phyloP scores from a whole-genome alignment of 352 stramenopile genomes.

The Albugo laibachii region DNA sequence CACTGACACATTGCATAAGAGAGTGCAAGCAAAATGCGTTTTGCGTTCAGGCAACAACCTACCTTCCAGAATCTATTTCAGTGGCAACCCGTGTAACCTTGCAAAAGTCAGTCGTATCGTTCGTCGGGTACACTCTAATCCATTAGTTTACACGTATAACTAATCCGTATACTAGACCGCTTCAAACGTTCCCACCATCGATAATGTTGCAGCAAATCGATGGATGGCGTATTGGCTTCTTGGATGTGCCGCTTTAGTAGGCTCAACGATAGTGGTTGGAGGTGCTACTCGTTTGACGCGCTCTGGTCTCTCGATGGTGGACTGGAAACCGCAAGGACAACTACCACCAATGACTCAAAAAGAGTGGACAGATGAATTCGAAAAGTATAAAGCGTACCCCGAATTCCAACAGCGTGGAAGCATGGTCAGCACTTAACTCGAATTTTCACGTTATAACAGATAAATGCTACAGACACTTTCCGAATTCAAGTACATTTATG shows the following conservation, averaged over 20 bases:
- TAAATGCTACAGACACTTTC: conserved; percentile 69
- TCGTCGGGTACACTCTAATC: neutral
- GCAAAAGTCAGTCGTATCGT: too few relatives aligned
- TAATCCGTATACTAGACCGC: conserved; percentile 17
- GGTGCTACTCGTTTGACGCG: conserved; percentile 94
- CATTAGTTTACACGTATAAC: neutral
- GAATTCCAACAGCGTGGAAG: conserved; percentile 93
- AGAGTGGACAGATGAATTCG: conserved; percentile 94
- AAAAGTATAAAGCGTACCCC: conserved; percentile 95
- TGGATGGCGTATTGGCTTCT: conserved; percentile 90
- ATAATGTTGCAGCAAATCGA: conserved; percentile 68
- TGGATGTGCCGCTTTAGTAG: conserved; percentile 84
- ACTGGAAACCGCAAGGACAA: conserved; percentile 91
- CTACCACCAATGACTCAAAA: conserved; percentile 80
- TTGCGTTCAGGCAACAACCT: too few relatives aligned
- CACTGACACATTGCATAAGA: too few relatives aligned
- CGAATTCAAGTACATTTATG: conserved; percentile 98
- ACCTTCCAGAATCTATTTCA: too few relatives aligned
- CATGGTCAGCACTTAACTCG: conserved; percentile 27
- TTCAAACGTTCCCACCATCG: conserved; percentile 32
- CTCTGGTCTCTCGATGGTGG: conserved; percentile 92
- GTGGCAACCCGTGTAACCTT: too few relatives aligned
- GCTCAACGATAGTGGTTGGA: conserved; percentile 94
- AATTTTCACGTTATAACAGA: neutral
- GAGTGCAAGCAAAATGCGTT: too few relatives aligned